These are phyloP conservation scores for Karstenula rhodostoma DNA, from an alignment of 2,329 filamentous ascomycete species.

Conservation along the genomic window DNA sequence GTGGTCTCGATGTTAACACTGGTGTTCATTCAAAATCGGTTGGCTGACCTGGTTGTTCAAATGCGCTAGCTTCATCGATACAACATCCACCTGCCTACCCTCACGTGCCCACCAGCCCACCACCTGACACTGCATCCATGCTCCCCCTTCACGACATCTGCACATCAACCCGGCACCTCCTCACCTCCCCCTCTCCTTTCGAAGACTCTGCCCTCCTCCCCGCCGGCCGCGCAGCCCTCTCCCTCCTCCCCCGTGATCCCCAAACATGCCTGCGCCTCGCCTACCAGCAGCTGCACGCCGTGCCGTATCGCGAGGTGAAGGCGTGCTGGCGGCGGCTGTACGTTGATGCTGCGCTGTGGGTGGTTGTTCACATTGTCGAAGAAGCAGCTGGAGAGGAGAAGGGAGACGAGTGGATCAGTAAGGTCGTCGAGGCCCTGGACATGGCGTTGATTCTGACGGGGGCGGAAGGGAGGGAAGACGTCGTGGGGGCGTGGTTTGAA, in stretches of 20 bases:
- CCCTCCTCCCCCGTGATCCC: conserved; percentile 47
- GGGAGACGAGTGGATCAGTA: conserved; percentile 58
- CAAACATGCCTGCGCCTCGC: conserved; percentile 67
- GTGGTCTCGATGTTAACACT: no score
- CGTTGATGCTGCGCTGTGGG: conserved; percentile 73
- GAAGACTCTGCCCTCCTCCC: conserved; percentile 43
- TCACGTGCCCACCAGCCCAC: background rate
- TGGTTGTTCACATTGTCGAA: conserved; percentile 55
- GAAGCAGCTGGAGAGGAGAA: conserved; percentile 25
- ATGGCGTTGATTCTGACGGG: conserved; percentile 77
- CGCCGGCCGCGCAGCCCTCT: conserved; percentile 53
- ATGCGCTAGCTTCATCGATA: background rate
- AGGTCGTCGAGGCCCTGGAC: conserved; percentile 73
- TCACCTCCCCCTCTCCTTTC: background rate
- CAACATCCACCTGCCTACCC: background rate
- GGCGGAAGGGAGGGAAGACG: conserved; percentile 36
- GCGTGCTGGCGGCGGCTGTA: conserved; percentile 75
- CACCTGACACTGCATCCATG: background rate
- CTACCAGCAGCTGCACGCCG: conserved; percentile 74
- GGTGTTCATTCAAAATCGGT: no score
- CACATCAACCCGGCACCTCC: conserved; percentile 35
- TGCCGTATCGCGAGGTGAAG: conserved; percentile 72
- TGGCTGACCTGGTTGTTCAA: background rate
- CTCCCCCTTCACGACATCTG: conserved; percentile 32
- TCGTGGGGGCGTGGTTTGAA: conserved; percentile 59